phyloP scores from a whole-genome alignment of 306 rosid genomes.

The Aeschynomene evenia region DNA sequence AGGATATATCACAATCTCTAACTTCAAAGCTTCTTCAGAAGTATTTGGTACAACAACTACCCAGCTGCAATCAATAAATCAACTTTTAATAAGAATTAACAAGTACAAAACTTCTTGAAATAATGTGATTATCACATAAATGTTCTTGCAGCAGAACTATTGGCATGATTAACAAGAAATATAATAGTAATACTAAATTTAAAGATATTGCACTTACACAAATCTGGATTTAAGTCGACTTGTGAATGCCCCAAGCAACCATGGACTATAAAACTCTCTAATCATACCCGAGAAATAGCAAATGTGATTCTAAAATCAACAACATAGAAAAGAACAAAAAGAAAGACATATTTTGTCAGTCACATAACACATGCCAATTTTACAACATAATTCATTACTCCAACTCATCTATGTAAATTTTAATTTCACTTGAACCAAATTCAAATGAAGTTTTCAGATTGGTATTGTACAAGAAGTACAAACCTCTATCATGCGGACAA shows the following conservation, averaged over 20 bases:
- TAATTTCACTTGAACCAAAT: too few relatives aligned
- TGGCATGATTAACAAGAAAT: background rate
- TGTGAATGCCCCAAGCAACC: background rate
- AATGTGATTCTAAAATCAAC: constrained; percentile 2
- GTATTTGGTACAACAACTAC: background rate
- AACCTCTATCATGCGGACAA: background rate
- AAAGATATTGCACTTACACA: background rate
- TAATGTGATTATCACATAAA: background rate
- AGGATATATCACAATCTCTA: constrained; percentile 6
- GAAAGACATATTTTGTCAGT: background rate
- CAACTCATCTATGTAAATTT: too few relatives aligned
- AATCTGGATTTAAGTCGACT: background rate
- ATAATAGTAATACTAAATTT: background rate
- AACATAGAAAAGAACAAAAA: background rate
- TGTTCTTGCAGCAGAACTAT: background rate
- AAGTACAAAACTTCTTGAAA: background rate
- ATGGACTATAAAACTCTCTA: background rate
- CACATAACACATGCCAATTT: background rate
- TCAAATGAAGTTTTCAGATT: background rate
- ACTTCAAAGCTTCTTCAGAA: background rate
- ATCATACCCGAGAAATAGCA: constrained; percentile 2
- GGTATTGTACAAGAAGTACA: background rate
- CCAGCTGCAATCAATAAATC: background rate
- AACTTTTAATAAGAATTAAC: background rate
- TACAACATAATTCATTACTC: too few relatives aligned